Evolutionary conservation across 1,284 basidiomycete genomes (phyloP).

Genomic region (Blastosporella zonata): DNA sequence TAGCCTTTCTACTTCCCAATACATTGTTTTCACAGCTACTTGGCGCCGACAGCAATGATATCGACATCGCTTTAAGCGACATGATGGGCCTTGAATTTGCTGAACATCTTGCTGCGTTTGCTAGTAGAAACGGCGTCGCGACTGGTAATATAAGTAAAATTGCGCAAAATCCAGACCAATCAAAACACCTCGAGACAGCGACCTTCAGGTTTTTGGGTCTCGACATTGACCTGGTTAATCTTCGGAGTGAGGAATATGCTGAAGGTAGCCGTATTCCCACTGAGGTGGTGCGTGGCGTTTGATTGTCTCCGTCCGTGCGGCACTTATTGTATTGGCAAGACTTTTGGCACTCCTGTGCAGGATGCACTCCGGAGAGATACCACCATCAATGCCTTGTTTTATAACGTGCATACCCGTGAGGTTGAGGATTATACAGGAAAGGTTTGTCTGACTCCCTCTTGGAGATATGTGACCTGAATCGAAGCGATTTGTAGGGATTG

Average conservation of each 20-base stretch:
- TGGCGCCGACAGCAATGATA: conserved; percentile 81
- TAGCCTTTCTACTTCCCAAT: conserved; percentile 1
- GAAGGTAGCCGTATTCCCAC: conserved; percentile 87
- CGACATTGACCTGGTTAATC: conserved; percentile 93
- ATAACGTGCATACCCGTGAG: conserved; percentile 86
- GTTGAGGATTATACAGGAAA: conserved; percentile 90
- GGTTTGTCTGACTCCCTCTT: conserved; percentile 34
- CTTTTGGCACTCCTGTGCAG: conserved; percentile 89
- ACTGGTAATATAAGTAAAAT: conserved; percentile 76
- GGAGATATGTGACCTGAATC: not conserved
- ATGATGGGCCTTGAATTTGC: conserved; percentile 94
- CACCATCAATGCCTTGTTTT: conserved; percentile 96
- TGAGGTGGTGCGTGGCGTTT: conserved; percentile 59
- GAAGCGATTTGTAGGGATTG: conserved; percentile 57
- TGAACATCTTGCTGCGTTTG: conserved; percentile 72
- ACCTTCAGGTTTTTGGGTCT: conserved; percentile 82
- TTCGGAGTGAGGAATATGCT: conserved; percentile 91
- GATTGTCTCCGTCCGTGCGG: not conserved
- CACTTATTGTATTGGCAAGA: conserved; percentile 40
- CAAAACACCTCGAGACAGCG: conserved; percentile 97
- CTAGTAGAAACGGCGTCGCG: conserved; percentile 49
- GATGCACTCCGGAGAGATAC: conserved; percentile 92
- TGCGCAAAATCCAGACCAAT: conserved; percentile 94
- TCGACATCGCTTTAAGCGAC: conserved; percentile 88
- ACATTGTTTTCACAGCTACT: conserved; percentile 61